Conservation (phyloP, 2,329 filamentous ascomycete species). For the Fusarium nodosum region DNA sequence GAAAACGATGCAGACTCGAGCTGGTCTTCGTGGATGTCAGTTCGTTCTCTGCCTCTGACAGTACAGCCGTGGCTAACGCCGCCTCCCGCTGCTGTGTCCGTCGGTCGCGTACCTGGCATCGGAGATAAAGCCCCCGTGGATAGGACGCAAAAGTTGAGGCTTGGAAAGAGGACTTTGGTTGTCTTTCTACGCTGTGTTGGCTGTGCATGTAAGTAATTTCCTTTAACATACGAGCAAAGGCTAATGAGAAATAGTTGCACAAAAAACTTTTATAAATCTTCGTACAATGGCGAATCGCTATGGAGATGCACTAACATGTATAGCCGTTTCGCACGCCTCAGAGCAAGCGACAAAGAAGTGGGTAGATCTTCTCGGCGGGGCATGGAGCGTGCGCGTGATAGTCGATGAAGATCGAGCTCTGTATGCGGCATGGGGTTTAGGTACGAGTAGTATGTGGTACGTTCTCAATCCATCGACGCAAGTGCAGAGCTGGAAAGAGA, state of each 20-base stretch:
- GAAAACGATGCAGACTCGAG: conserved; percentile 49
- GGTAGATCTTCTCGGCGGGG: conserved; percentile 69
- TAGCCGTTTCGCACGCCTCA: conserved; percentile 72
- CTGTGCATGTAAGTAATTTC: conserved; percentile 63
- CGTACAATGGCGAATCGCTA: conserved; percentile 68
- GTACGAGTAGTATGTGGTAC: conserved; percentile 64
- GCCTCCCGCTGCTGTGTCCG: conserved; percentile 63
- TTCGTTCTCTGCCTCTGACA: conserved; percentile 64
- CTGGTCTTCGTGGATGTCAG: conserved; percentile 64
- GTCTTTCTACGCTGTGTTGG: conserved; percentile 69
- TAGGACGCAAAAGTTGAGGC: conserved; percentile 58
- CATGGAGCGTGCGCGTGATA: conserved; percentile 68
- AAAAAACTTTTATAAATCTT: conserved; percentile 69
- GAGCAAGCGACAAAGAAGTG: conserved; percentile 68
- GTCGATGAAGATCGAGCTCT: conserved; percentile 69
- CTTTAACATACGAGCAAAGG: background rate
- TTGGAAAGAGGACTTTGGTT: conserved; percentile 61
- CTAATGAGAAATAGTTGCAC: conserved; percentile 59
- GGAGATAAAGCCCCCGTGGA: conserved; percentile 65
- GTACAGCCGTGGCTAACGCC: conserved; percentile 68
- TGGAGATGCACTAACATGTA: conserved; percentile 63
- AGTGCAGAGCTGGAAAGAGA: conserved; percentile 66
- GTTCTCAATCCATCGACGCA: conserved; percentile 68
- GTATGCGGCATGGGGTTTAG: conserved; percentile 72
- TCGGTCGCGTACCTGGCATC: conserved; percentile 61